These are phyloP conservation scores for Paracoccidioides brasiliensis DNA, from an alignment of 2,329 filamentous ascomycete genomes.

Conservation along the genomic window DNA sequence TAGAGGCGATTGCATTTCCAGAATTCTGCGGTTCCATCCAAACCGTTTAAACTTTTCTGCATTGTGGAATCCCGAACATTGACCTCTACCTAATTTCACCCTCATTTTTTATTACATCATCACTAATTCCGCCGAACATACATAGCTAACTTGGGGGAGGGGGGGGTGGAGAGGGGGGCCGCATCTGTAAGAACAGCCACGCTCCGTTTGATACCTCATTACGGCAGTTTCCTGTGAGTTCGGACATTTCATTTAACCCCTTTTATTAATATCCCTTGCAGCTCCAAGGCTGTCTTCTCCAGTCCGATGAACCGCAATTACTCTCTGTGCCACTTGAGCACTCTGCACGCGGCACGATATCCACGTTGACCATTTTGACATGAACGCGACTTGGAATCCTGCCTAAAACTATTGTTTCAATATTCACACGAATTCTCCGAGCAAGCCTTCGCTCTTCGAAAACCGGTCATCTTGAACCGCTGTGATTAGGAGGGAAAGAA, in stretches of 20 bases:
- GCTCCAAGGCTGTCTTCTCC: background rate
- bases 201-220: too few relatives aligned
- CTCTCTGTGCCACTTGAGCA: background rate
- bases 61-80: too few relatives aligned
- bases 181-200: too few relatives aligned
- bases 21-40: background rate
- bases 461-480: background rate
- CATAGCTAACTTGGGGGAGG: too few relatives aligned
- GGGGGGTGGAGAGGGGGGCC: too few relatives aligned
- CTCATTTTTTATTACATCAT: too few relatives aligned
- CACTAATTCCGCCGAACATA: too few relatives aligned
- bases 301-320: background rate
- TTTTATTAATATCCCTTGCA: too few relatives aligned
- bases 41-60: background rate
- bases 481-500: too few relatives aligned
- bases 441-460: background rate
- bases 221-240: too few relatives aligned
- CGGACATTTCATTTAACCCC: too few relatives aligned
- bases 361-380: background rate
- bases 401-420: background rate
- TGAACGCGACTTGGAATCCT: background rate
- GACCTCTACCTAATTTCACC: too few relatives aligned
- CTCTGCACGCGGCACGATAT: background rate
- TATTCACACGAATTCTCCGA: background rate
- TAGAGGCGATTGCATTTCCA: background rate